Evolutionary conservation across 164 flowering plant species (phyloP), one percentile per base, ranked within the genome.

Genomic region (Akebia trifoliata): DNA sequence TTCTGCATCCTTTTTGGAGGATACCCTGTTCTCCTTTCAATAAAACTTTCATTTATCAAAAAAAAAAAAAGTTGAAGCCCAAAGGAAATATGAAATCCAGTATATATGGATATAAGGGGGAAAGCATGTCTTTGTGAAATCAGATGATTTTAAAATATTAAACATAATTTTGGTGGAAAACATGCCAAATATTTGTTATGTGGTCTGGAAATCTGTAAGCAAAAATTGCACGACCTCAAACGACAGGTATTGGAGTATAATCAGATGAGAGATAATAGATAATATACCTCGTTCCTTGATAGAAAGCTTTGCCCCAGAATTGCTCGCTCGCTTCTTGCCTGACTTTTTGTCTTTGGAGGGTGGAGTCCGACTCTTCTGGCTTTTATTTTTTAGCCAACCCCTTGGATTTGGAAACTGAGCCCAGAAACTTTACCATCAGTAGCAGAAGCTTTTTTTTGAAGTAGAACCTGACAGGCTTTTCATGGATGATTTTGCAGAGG

Each of bases 351-450:
- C 76, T 65, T 78, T 75, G 8, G 36, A 47, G 15, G 77, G 54
- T 36, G 24, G 43, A 42, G 60, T 47, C 45, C 50, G 42, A 39
- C 53, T 73, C 59, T 76, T 59, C 26, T 58, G 22, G 20, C 59
- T 62, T 58, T 74, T 79, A 63, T 76, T n/a, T 79, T 40, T 80
- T 79, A 68, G 2, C 21, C 25, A 35, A 62, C n/a, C 40, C 78
- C 66, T 80, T 83, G 17, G 82, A 42, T 67, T 82, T 80, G 24
- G 84, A 65, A 35, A 43, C 50, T 21, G 75, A 55, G 40, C 59
- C n/a, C 60, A 24, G 76, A 65, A 52, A 59, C 53, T 39, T 50
- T 68, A 52, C 66, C 77, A 74, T 42, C 56, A 20, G 48, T 20
- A 46, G 22, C 28, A 50, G 51, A 36, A 12, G 14, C 54, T 52